These are phyloP conservation scores for Apiotrichum gracile DNA, from an alignment of 1,284 basidiomycete genomes.

Conservation along the genomic window DNA sequence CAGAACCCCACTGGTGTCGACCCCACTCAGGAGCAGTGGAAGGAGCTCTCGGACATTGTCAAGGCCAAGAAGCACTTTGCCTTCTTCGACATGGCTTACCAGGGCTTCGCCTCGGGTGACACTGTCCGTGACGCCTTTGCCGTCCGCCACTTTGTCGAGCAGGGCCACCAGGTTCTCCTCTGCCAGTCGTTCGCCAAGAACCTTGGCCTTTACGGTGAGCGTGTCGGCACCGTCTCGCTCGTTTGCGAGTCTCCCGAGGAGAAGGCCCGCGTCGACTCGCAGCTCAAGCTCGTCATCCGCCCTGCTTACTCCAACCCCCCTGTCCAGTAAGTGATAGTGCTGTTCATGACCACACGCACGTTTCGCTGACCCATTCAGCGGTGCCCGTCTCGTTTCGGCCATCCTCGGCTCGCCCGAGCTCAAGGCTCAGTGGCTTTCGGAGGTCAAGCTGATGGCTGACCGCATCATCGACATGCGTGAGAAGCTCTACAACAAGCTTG, in stretches of 20 bases:
- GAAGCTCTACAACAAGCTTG: constrained; percentile 71
- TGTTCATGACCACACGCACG: constrained; percentile 12
- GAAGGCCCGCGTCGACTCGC: constrained; percentile 82
- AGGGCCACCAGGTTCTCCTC: constrained; percentile 80
- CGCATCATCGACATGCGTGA: constrained; percentile 95
- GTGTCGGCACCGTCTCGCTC: constrained; percentile 90
- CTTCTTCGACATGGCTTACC: constrained; percentile 74
- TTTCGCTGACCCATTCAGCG: not conserved
- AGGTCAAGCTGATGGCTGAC: constrained; percentile 93
- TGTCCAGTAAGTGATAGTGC: constrained; percentile 53
- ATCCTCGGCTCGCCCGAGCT: constrained; percentile 73
- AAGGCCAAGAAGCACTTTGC: constrained; percentile 56
- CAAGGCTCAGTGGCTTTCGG: constrained; percentile 80
- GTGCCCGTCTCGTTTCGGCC: constrained; percentile 75
- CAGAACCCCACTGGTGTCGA: constrained; percentile 98
- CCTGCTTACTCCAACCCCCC: constrained; percentile 99
- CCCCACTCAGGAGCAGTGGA: constrained; percentile 90
- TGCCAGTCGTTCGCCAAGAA: constrained; percentile 98
- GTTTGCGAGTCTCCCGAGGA: constrained; percentile 68
- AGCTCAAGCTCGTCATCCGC: constrained; percentile 92
- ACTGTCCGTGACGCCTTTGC: constrained; percentile 88
- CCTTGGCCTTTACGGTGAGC: constrained; percentile 97
- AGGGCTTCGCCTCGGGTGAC: constrained; percentile 87
- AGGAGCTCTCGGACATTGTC: constrained; percentile 79
- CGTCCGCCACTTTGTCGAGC: constrained; percentile 84